phyloP scores from a whole-genome alignment of 305 asterid species.

The Fraxinus sp. region DNA sequence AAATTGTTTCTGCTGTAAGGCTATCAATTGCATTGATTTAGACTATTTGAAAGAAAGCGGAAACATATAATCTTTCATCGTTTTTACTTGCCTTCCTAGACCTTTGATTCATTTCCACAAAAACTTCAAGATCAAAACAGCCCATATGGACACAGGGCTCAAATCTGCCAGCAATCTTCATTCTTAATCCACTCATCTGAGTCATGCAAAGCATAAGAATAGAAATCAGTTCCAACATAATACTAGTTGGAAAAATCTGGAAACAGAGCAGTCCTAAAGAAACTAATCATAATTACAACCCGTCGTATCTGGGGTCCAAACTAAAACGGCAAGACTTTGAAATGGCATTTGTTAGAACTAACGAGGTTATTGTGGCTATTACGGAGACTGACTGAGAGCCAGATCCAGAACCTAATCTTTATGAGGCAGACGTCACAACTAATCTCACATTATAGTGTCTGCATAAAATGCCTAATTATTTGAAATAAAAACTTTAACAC shows the following conservation, averaged over 20 bases:
- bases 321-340: neutral
- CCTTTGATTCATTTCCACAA: constrained; percentile 96
- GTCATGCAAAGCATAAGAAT: constrained; percentile 23
- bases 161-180: constrained; percentile 97
- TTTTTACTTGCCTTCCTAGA: constrained; percentile 87
- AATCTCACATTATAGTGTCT: constrained; percentile 16
- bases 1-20: neutral
- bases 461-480: constrained; percentile 3
- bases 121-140: constrained; percentile 93
- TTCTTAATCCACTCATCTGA: constrained; percentile 96
- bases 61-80: neutral
- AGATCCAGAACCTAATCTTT: neutral
- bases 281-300: neutral
- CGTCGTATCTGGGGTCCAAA: neutral
- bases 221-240: constrained; percentile 20
- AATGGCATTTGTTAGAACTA: neutral
- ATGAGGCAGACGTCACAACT: constrained; percentile 12
- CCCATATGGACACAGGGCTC: constrained; percentile 94
- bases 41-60: neutral
- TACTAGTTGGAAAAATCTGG: neutral
- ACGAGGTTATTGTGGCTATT: neutral
- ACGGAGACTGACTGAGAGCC: neutral
- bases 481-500: constrained; percentile 19
- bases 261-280: neutral
- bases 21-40: neutral